Percentiles rank a stretch among this genome's conserved stretches.
Conservation (phyloP, 768 basidiomycete genomes). For the Naganishia kalamii region DNA sequence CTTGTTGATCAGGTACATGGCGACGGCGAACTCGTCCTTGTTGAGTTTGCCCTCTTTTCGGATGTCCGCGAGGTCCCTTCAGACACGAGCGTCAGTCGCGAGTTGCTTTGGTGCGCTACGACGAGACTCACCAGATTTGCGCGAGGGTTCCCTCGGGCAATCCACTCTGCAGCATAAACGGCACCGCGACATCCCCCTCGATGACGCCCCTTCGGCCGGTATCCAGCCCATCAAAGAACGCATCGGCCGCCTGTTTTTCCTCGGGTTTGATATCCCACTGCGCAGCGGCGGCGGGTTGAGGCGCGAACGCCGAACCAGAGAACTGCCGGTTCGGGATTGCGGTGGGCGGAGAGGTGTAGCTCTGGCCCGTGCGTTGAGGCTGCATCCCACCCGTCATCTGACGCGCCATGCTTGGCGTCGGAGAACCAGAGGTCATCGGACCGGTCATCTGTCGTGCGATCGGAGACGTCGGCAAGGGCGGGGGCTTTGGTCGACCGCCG, state of each 20-base stretch:
- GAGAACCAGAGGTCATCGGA: neutral
- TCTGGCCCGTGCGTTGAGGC: slow-evolving; percentile 54
- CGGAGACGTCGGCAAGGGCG: slow-evolving; percentile 27
- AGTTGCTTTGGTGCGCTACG: neutral
- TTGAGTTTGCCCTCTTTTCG: slow-evolving; percentile 78
- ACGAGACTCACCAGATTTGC: slow-evolving; percentile 67
- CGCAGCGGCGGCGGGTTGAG: slow-evolving; percentile 9
- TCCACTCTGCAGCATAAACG: slow-evolving; percentile 87
- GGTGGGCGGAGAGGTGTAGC: slow-evolving; percentile 21
- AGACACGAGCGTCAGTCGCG: neutral
- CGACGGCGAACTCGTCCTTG: slow-evolving; percentile 89
- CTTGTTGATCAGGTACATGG: slow-evolving; percentile 84
- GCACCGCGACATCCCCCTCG: slow-evolving; percentile 88
- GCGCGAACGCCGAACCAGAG: slow-evolving; percentile 18
- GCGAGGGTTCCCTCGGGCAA: slow-evolving; percentile 78
- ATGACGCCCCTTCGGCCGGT: slow-evolving; percentile 66
- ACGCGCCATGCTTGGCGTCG: slow-evolving; percentile 50
- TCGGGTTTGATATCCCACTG: slow-evolving; percentile 75
- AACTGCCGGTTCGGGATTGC: slow-evolving; percentile 26
- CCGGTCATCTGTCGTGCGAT: slow-evolving; percentile 35
- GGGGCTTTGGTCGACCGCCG: slow-evolving; percentile 36
- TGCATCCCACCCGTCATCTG: slow-evolving; percentile 52
- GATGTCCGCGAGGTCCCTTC: slow-evolving; percentile 88
- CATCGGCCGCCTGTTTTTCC: slow-evolving; percentile 73
- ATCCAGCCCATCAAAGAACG: slow-evolving; percentile 77